Percentiles rank a stretch among this genome's conserved stretches.
Conservation (phyloP, 2,329 filamentous ascomycete genomes). For the Fusarium pilosicola region DNA sequence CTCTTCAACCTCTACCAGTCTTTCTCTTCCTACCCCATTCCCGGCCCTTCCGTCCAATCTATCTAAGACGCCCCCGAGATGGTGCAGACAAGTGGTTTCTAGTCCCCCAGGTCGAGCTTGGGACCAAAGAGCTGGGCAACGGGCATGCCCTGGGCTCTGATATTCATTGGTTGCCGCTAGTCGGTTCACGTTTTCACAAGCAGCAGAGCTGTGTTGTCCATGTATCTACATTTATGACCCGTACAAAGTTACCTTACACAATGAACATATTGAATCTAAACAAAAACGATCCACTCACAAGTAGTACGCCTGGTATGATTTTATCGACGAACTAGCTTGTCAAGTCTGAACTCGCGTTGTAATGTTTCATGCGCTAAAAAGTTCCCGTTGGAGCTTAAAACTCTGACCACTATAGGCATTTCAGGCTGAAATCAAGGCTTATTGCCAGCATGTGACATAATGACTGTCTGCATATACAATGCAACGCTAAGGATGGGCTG, state of each 20-base stretch:
- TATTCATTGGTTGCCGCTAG: constrained; percentile 20
- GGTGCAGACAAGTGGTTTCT: constrained; percentile 2
- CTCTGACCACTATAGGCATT: background rate
- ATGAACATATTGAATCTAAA: background rate
- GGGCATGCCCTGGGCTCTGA: background rate
- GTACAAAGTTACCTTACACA: constrained; percentile 10
- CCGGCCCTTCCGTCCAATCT: constrained; percentile 40
- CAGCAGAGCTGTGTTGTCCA: constrained; percentile 27
- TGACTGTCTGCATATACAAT: background rate
- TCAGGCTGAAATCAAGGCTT: background rate
- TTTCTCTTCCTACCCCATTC: constrained; percentile 47
- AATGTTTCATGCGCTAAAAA: background rate
- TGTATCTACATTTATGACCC: constrained; percentile 25
- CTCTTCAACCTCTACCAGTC: constrained; percentile 49
- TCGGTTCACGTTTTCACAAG: constrained; percentile 16
- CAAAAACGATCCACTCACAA: background rate
- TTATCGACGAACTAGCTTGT: background rate
- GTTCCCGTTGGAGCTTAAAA: background rate
- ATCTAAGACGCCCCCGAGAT: constrained; percentile 12
- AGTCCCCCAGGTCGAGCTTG: background rate
- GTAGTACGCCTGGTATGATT: background rate
- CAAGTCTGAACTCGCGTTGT: background rate
- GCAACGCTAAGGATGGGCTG: background rate
- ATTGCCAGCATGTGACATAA: background rate
- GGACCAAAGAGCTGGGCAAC: constrained; percentile 3